Evolutionary conservation across 805 yeast genomes (phyloP).

Genomic region (Saccharomycopsis lassenensis): DNA sequence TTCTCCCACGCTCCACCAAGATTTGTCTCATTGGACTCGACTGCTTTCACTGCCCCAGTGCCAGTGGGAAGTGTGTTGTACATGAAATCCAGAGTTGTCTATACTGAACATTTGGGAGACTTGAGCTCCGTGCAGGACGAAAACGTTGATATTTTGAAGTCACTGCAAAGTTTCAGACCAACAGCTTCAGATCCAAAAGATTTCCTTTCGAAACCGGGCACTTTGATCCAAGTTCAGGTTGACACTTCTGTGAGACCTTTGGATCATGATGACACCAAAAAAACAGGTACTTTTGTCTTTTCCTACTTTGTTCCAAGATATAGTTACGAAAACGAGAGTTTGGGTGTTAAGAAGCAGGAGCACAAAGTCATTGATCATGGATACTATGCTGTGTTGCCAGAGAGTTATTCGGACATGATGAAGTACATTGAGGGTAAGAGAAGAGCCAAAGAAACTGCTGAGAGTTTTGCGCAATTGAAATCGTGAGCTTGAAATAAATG

Average conservation of each 20-base stretch:
- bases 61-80: slow-evolving; percentile 89
- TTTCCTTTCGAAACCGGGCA: slow-evolving; percentile 67
- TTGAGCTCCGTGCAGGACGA: slow-evolving; percentile 12
- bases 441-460: slow-evolving; percentile 75
- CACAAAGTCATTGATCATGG: slow-evolving; percentile 33
- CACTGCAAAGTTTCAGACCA: slow-evolving; percentile 48
- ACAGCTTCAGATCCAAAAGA: slow-evolving; percentile 40
- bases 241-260: slow-evolving; percentile 67
- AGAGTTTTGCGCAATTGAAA: slow-evolving; percentile 41
- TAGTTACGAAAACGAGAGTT: slow-evolving; percentile 21
- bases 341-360: slow-evolving; percentile 18
- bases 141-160: too few species aligned
- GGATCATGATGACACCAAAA: slow-evolving; percentile 47
- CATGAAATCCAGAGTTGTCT: slow-evolving; percentile 72
- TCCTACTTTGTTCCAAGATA: slow-evolving; percentile 77
- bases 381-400: slow-evolving; percentile 72
- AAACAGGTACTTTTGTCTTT: slow-evolving; percentile 81
- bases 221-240: slow-evolving; percentile 81
- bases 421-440: slow-evolving; percentile 83
- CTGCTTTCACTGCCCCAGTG: slow-evolving; percentile 88
- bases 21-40: slow-evolving; percentile 80
- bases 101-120: slow-evolving; percentile 69
- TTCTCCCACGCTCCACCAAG: slow-evolving; percentile 79
- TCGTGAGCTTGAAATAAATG: too few species aligned
- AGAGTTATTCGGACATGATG: slow-evolving; percentile 87